Evolutionary conservation across 306 rosid genomes (phyloP).

Genomic region (Sicyos edulis): DNA sequence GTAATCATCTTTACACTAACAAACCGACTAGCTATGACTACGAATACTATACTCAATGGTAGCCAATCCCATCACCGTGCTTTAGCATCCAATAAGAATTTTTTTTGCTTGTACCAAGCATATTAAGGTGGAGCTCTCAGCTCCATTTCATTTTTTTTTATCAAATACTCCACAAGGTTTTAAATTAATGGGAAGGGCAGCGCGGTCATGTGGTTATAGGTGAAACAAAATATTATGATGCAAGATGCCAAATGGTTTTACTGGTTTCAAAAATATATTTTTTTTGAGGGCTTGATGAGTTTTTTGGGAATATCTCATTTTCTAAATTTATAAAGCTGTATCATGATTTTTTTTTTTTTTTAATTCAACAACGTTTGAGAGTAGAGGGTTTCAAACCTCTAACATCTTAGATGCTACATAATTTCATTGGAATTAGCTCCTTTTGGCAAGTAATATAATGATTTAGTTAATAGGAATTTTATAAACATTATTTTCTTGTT

Average conservation of each 20-base stretch:
- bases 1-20: not conserved
- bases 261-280: not conserved
- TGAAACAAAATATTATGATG: not conserved
- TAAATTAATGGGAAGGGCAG: not conserved
- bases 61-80: not conserved
- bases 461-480: not conserved
- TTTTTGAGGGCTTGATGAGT: constrained; percentile 3
- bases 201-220: not conserved
- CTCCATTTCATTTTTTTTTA: not conserved
- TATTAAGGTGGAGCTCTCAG: not conserved
- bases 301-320: not conserved
- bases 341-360: not conserved
- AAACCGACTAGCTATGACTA: not conserved
- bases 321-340: not conserved
- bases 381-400: too few relatives aligned
- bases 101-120: too few relatives aligned
- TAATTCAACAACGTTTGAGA: too few relatives aligned
- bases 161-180: not conserved
- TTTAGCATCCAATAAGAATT: too few relatives aligned
- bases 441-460: not conserved
- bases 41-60: not conserved
- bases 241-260: not conserved
- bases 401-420: too few relatives aligned
- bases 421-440: too few relatives aligned
- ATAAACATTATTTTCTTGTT: not conserved